Evolutionary conservation across 1,139 yeast genomes (phyloP), one percentile per base, ranked within the genome.

Genomic region (Geotrichum carabidarum): DNA sequence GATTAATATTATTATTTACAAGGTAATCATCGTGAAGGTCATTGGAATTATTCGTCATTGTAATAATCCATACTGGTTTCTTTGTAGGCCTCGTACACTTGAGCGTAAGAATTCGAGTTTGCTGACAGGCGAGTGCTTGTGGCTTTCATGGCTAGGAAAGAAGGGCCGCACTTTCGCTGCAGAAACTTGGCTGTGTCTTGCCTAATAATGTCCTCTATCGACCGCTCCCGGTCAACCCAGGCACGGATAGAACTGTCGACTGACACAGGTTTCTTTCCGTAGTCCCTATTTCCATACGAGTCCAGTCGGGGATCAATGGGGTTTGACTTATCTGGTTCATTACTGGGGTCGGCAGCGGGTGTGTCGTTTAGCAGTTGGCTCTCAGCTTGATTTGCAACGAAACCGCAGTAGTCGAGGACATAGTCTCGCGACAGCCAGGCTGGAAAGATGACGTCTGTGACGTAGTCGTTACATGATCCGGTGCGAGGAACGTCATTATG

Each of bases 211-310:
- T 61, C 57, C 53, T 70, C 73, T n/a, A 69, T 59, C 11, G 54
- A 51, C 15, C 60, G 56, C 44, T 70, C 72, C 37, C 59, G 60
- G 14, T 56, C 47, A 1, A 69, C 65, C 72, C 72, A 68, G 5
- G 54, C 43, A 30, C 59, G 53, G 14, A 69, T 60, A 9, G 52
- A 54, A 22, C 61, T 67, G 50, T 63, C 70, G 2, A 62, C 61
- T 6, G 62, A 35, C 11, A 53, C 55, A 1, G 57, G 54, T 2
- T 38, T 42, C 30, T 49, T 51, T 32, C 59, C 62, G 15, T 48
- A 56, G 48, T 61, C 68, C 43, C 71, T 53, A n/a, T 70, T 68
- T 4, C 66, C 68, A 54, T 70, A 70, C 1, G 73, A 69, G 57
- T 70, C 73, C 31, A 67, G 45, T 18, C 72, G 58, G 1, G 72